Evolutionary conservation across 164 flowering plant genomes (phyloP).

Genomic region (Tetracentron sinense): DNA sequence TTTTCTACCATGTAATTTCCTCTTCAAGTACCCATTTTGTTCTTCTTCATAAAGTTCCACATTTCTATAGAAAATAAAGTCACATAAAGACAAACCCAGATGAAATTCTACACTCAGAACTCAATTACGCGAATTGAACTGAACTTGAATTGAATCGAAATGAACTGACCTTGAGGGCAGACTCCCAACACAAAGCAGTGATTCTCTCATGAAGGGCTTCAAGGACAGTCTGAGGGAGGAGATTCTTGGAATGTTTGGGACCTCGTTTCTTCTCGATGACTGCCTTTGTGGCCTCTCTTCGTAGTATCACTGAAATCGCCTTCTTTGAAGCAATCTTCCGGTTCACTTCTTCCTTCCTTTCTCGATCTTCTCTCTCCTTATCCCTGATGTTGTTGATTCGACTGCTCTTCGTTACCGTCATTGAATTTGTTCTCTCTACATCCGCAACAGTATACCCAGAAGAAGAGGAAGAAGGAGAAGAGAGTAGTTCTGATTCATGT

Average conservation of each 20-base stretch:
- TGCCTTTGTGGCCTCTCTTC: slow-evolving; percentile 87
- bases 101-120: too few relatives aligned
- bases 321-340: slow-evolving; percentile 76
- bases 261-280: slow-evolving; percentile 81
- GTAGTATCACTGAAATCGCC: slow-evolving; percentile 73
- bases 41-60: too few relatives aligned
- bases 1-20: too few relatives aligned
- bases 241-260: slow-evolving; percentile 54
- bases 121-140: too few relatives aligned
- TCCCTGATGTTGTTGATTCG: slow-evolving; percentile 19
- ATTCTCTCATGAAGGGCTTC: slow-evolving; percentile 91
- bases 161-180: slow-evolving; percentile 74
- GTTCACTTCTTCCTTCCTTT: slow-evolving; percentile 74
- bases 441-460: too few relatives aligned
- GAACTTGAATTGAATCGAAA: neutral
- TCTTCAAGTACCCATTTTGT: too few relatives aligned
- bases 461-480: too few relatives aligned
- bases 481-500: too few relatives aligned
- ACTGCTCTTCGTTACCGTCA: too few relatives aligned
- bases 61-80: too few relatives aligned
- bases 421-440: too few relatives aligned
- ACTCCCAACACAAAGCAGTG: slow-evolving; percentile 85
- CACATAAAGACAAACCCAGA: too few relatives aligned
- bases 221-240: slow-evolving; percentile 78
- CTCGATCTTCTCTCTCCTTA: slow-evolving; percentile 38